Percentiles rank a stretch among this genome's conserved stretches.
Conservation (phyloP, 805 yeast species). For the Vanderwaltozyma polyspora region DNA sequence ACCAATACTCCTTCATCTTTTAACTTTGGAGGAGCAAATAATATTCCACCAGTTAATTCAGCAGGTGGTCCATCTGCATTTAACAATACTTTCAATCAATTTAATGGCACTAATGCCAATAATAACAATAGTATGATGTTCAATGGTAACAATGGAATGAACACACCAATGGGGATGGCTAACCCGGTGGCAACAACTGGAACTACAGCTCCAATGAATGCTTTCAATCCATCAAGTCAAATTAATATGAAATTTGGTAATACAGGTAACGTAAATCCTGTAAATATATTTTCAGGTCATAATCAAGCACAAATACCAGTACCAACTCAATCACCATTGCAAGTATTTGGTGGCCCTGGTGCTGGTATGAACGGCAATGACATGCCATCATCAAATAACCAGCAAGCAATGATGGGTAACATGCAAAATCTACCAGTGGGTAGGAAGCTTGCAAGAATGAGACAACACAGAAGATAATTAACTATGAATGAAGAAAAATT, state of each 20-base stretch:
- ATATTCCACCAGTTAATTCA: not conserved
- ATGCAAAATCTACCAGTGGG: conserved; percentile 1
- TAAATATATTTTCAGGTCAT: conserved; percentile 13
- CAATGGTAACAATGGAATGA: not conserved
- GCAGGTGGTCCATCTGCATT: conserved; percentile 1
- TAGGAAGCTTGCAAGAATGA: conserved; percentile 24
- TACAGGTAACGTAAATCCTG: conserved; percentile 11
- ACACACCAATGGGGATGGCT: not conserved
- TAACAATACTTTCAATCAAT: not conserved
- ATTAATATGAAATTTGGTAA: conserved; percentile 21
- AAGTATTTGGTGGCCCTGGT: conserved; percentile 3
- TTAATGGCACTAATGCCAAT: not conserved
- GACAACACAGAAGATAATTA: conserved; percentile 18
- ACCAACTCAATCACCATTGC: no score
- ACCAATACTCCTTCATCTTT: not conserved
- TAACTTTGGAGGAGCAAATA: not conserved
- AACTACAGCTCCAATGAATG: conserved; percentile 2
- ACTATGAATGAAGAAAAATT: no score
- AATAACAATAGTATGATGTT: not conserved
- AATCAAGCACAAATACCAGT: not conserved
- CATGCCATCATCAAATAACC: not conserved
- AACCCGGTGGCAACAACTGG: not conserved
- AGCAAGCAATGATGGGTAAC: no score
- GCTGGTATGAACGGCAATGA: not conserved
- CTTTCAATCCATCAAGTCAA: conserved; percentile 15